Evolutionary conservation across 805 yeast genomes (phyloP), one percentile per base, ranked within the genome.

Genomic region (Deakozyma indianensis): DNA sequence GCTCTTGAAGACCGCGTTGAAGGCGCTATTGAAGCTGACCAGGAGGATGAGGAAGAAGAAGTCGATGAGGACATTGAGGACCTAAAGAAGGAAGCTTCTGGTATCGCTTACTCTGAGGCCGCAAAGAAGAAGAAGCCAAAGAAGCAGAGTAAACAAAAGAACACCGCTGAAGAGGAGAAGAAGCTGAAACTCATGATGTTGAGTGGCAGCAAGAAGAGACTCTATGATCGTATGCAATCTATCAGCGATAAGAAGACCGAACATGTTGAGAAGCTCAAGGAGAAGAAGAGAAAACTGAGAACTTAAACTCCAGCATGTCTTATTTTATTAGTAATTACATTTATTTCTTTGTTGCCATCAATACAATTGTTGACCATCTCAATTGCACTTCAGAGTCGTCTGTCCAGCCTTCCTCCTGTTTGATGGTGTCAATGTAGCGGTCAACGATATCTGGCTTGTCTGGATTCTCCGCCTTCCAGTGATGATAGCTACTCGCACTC

Each of bases 111-210:
- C 64, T 75, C 90, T 28, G 87, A 82, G 44, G 55, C 55, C 3
- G 52, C 56, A 16, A 66, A 62, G 62, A 62, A 56, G 52, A 66
- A 69, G 57, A 50, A 60, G 29, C 51, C 61, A 43, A 55, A 59
- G 54, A 64, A 64, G 60, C 47, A 47, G 42, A 35, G 50, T 41
- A 42, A 46, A 42, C 47, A 67, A 57, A 74, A 70, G 49, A 75
- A 75, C 42, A 82, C 77, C 51, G 77, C 67, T 41, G 60, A 60
- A 23, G 88, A 82, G 68, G 96, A 87, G 63, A 84, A 85, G 68
- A 92, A 88, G 53, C 76, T 90, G 69, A 84, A 84, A 71, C 79
- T 78, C 80, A 85, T 87, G 59, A 90, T 92, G 98, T 90, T 92
- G 98, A 75, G 90, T 56, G 87, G 87, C 70, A 92, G 90, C 66